A percentile compares a stretch with the other conserved stretches of the same genome.
Evolutionary conservation across 805 yeast species (phyloP).

Genomic region (Sugiyamaella americana): DNA sequence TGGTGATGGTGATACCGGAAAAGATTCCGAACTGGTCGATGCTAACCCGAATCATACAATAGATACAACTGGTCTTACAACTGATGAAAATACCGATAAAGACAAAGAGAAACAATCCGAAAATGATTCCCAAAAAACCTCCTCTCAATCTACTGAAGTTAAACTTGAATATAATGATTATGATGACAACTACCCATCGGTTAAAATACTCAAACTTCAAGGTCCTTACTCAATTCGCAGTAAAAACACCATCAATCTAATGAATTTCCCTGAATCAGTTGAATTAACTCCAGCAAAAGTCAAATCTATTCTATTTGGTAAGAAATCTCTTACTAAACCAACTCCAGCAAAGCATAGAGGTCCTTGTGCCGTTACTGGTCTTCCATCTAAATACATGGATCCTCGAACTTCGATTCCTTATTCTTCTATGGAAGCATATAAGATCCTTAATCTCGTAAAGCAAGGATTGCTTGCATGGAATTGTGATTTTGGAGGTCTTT

Average conservation of each 20-base stretch:
- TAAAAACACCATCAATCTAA: slow-evolving; percentile 11
- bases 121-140: too few relatives aligned
- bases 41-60: too few relatives aligned
- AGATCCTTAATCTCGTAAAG: slow-evolving; percentile 47
- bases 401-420: slow-evolving; percentile 87
- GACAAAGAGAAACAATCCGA: too few relatives aligned
- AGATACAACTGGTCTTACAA: too few relatives aligned
- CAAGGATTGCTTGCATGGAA: slow-evolving; percentile 50
- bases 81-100: too few relatives aligned
- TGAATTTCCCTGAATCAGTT: slow-evolving; percentile 15
- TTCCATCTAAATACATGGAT: slow-evolving; percentile 76
- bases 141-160: too few relatives aligned
- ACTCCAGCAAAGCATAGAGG: slow-evolving; percentile 41
- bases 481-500: slow-evolving; percentile 41
- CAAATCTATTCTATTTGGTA: slow-evolving; percentile 19
- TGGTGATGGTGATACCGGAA: too few relatives aligned
- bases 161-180: too few relatives aligned
- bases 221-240: slow-evolving; percentile 19
- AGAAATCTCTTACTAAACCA: slow-evolving; percentile 41
- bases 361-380: slow-evolving; percentile 70
- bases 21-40: too few relatives aligned
- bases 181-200: too few relatives aligned
- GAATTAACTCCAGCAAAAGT: slow-evolving; percentile 13
- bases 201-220: slow-evolving; percentile 1
- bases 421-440: slow-evolving; percentile 73